These are phyloP conservation scores for Solanum habrochaites DNA, from an alignment of 257 asterid genomes.

Conservation along the genomic window DNA sequence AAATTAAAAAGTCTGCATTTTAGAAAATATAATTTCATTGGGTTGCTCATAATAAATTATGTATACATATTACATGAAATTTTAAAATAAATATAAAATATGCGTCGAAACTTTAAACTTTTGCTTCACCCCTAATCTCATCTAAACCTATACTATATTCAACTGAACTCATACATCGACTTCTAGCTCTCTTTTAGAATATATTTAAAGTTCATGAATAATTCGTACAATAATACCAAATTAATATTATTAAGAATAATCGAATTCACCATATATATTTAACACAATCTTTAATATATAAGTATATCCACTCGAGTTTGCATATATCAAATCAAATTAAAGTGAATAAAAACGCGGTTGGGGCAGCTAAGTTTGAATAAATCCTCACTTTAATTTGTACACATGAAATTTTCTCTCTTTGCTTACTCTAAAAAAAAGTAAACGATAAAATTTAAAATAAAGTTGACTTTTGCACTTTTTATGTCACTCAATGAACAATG, in stretches of 20 bases:
- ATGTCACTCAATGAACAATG: neutral
- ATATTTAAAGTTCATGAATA: neutral
- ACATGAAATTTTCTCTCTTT: neutral
- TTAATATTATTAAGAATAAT: too few relatives aligned
- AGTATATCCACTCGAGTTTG: neutral
- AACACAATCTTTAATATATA: neutral
- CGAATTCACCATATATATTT: neutral
- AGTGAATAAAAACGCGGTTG: neutral
- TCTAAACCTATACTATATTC: neutral
- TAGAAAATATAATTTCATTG: neutral
- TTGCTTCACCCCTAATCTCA: neutral
- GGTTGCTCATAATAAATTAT: too few relatives aligned
- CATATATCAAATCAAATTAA: neutral
- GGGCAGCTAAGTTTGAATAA: neutral
- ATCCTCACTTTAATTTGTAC: neutral
- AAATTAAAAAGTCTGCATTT: neutral
- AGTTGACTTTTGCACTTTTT: neutral
- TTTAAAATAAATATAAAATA: too few relatives aligned
- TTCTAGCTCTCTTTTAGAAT: neutral
- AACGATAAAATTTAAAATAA: neutral
- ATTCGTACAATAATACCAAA: neutral
- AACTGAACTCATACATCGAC: neutral
- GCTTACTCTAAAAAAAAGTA: neutral
- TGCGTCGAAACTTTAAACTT: neutral
- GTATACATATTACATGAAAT: neutral